These are phyloP conservation scores for Anthracocystis setariae DNA, from an alignment of 1,284 basidiomycete genomes.

Conservation along the genomic window DNA sequence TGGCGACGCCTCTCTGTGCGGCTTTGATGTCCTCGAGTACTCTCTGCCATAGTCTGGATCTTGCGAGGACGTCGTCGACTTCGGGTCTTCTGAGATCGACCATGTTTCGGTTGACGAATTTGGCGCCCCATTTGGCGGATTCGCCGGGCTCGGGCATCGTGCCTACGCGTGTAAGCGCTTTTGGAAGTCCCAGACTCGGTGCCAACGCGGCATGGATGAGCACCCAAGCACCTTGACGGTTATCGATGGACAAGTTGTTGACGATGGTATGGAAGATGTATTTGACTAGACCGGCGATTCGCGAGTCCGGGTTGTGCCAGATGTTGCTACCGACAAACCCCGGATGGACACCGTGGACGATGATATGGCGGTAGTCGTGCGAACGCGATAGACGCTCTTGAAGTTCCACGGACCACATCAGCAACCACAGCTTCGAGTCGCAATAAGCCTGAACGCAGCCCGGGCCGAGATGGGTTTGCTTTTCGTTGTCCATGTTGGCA, in stretches of 20 bases:
- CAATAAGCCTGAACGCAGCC: constrained; percentile 53
- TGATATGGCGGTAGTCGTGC: constrained; percentile 52
- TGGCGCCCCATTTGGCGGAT: constrained; percentile 47
- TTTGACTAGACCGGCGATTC: constrained; percentile 1
- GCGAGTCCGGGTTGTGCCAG: constrained; percentile 42
- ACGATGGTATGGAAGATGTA: constrained; percentile 12
- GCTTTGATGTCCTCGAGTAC: constrained; percentile 44
- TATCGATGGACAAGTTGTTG: constrained; percentile 19
- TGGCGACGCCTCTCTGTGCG: constrained; percentile 19
- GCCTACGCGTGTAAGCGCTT: constrained; percentile 1
- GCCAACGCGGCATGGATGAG: constrained; percentile 47
- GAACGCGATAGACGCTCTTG: constrained; percentile 49
- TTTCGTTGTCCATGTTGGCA: constrained; percentile 56
- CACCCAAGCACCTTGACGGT: constrained; percentile 47
- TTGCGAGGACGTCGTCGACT: constrained; percentile 46
- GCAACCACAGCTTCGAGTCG: constrained; percentile 51
- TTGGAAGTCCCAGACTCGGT: constrained; percentile 44
- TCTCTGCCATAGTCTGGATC: constrained; percentile 48
- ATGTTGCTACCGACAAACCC: constrained; percentile 54
- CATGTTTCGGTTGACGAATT: constrained; percentile 48
- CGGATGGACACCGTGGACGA: constrained; percentile 56
- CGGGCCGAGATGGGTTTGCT: constrained; percentile 23
- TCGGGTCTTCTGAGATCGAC: constrained; percentile 47
- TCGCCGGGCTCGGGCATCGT: constrained; percentile 27
- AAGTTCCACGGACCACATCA: constrained; percentile 60